Evolutionary conservation across 768 basidiomycete species (phyloP).

Genomic region (Russula griseocarnosa): DNA sequence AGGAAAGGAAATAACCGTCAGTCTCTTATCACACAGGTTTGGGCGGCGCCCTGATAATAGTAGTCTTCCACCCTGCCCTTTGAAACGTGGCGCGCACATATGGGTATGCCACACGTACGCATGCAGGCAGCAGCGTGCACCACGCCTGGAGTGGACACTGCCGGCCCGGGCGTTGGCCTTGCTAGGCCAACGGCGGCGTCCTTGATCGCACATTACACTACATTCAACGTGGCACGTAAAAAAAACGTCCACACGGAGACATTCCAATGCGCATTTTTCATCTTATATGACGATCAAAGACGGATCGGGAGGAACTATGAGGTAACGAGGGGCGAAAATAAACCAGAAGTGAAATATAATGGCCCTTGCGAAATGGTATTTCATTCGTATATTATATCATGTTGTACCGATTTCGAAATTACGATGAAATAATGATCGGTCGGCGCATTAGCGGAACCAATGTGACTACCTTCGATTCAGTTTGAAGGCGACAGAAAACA

Average conservation of each 20-base stretch:
- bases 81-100: constrained; percentile 15
- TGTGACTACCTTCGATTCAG: background rate
- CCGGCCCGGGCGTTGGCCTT: background rate
- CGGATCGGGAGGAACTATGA: background rate
- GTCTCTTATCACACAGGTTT: background rate
- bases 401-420: background rate
- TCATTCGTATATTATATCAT: background rate
- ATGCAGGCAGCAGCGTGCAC: constrained; percentile 1
- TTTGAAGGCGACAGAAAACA: background rate
- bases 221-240: background rate
- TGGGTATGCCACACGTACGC: background rate
- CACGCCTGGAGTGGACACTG: background rate
- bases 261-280: too few species aligned
- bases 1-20: background rate
- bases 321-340: background rate
- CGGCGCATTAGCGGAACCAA: background rate
- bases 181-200: background rate
- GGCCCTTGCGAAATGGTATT: background rate
- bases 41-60: background rate
- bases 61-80: constrained; percentile 6
- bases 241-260: background rate
- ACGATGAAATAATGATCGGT: background rate
- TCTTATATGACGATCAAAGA: background rate
- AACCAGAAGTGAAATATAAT: background rate
- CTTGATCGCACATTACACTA: constrained; percentile 6